Evolutionary conservation across 345 rosid species (phyloP).

Genomic region (Euphorbia tirucalli): DNA sequence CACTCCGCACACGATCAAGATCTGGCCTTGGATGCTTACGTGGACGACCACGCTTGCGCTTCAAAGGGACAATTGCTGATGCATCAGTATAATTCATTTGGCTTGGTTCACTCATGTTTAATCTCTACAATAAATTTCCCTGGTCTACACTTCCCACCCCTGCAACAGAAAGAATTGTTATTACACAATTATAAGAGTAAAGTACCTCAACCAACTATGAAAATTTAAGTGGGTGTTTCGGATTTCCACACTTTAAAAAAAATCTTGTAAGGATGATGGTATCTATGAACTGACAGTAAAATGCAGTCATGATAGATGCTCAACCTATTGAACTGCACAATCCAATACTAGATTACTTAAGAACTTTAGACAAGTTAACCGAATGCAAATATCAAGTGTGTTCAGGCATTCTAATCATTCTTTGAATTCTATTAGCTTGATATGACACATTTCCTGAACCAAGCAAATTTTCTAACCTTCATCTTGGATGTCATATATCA

Average conservation of each 20-base stretch:
- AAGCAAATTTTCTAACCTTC: background rate
- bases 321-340: background rate
- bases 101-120: conserved; percentile 48
- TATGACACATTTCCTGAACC: background rate
- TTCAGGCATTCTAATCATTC: background rate
- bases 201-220: background rate
- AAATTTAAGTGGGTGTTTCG: no score
- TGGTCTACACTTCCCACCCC: conserved; percentile 18
- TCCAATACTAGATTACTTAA: background rate
- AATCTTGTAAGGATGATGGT: background rate
- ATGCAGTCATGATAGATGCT: background rate
- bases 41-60: conserved; percentile 88
- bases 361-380: background rate
- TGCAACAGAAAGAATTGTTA: conserved; percentile 10
- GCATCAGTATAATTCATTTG: conserved; percentile 38
- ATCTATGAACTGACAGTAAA: background rate
- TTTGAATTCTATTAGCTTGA: background rate
- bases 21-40: conserved; percentile 51
- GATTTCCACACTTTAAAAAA: background rate
- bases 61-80: conserved; percentile 44
- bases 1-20: conserved; percentile 21
- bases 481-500: background rate
- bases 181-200: conserved; percentile 13
- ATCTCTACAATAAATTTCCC: conserved; percentile 3
- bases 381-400: background rate